Base-by-base conservation (phyloP, 2,329 filamentous ascomycete genomes). In the Pseudohalonectria lignicola region DNA sequence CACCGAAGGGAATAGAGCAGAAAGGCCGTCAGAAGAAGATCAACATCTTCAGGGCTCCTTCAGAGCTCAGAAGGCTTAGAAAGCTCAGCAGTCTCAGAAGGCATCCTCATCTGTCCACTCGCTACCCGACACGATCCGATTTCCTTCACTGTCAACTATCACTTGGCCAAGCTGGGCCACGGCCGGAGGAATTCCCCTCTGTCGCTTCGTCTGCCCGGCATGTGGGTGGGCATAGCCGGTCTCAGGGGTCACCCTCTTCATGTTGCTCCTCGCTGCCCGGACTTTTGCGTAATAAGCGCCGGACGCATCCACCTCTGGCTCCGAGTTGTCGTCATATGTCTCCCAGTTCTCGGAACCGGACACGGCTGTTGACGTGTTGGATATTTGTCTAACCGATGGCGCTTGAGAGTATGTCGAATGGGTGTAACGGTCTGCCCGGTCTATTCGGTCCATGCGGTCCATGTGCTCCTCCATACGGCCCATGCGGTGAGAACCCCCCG, bases 311-410 rank as follows among this genome's bases (percentile, higher is more conserved):
- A 71, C 69, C 50, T 86, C 83, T 0, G 80, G 76, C 51, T 86
- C 81, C 43, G 82, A 86, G 47, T 73, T 77, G 55, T 94, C 86
- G 49, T 92, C 88, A 51, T 92, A 96, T 9, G 88, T 94, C 60
- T 96, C 90, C 90, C 90, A 96, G 57, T 96, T 96, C 61, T 96
- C 90, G 4, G 86, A 94, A 2, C 85, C 86, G 5, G 84, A 86
- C 19, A 83, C 70, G 17, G 70, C 71, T 1, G 82, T 86, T n/a
- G 85, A 88, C 1, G 81, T 80, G 46, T 78, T 78, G 6, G 81
- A 86, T 13, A 82, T 79, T 49, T 90, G 84, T 34, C 86, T 69
- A 1, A 66, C 67, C 2, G 66, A 60, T 10, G 57, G 59, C 13
- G 61, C 62, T 23, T 62, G 60, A n/a, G 61, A 54, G 42, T 67